These are phyloP conservation scores for Globisporangium nunn DNA, from an alignment of 352 stramenopile species.

Conservation along the genomic window DNA sequence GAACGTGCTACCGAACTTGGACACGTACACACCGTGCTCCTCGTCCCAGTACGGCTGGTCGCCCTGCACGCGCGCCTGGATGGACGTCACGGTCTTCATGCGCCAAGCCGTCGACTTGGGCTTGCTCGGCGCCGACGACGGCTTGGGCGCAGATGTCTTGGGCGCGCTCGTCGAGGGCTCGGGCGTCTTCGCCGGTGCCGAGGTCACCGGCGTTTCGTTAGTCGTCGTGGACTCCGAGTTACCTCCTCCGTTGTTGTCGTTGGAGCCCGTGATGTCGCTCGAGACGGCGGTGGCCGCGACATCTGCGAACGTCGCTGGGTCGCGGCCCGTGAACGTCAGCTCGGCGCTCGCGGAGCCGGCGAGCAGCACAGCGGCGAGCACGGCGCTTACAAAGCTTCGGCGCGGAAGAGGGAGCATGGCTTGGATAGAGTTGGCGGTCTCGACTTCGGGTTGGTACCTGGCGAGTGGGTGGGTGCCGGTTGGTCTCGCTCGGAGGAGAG, in stretches of 20 bases:
- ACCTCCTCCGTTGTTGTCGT: no score
- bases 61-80: constrained; percentile 27
- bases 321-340: constrained; percentile 5
- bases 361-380: constrained; percentile 1
- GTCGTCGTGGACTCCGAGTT: background rate
- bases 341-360: background rate
- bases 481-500: background rate
- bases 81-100: constrained; percentile 16
- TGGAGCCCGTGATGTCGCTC: background rate
- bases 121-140: background rate
- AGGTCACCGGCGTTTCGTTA: background rate
- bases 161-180: background rate
- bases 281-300: background rate
- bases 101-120: constrained; percentile 1
- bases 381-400: background rate
- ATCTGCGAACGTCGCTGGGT: constrained; percentile 5
- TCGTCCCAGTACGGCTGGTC: constrained; percentile 23
- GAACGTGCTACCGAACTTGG: constrained; percentile 20
- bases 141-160: background rate
- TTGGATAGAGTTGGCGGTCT: background rate
- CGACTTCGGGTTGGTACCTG: background rate
- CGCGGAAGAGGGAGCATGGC: constrained; percentile 1
- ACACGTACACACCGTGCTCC: constrained; percentile 16
- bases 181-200: background rate
- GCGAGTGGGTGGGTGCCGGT: background rate